Percentiles rank a stretch among this genome's conserved stretches.
Evolutionary conservation across 2,329 filamentous ascomycete genomes (phyloP).

Genomic region (Talaromyces islandicus): DNA sequence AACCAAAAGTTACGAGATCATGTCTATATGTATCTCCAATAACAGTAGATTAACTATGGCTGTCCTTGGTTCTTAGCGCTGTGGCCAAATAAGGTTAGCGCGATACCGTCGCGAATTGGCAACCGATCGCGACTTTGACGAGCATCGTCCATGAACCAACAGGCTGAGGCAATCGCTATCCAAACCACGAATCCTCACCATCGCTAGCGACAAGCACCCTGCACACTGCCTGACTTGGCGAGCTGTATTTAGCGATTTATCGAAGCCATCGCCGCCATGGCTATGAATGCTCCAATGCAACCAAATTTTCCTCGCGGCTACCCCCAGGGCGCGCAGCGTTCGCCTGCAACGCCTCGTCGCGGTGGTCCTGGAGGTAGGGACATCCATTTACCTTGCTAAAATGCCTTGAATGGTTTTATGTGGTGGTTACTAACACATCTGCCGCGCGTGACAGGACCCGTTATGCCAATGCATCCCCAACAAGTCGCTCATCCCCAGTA

Average conservation of each 20-base stretch:
- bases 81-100: conserved; percentile 8
- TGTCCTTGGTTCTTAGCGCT: not conserved
- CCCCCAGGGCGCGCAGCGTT: conserved; percentile 33
- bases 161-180: not conserved
- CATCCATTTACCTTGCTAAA: conserved; percentile 10
- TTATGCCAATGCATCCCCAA: conserved; percentile 30
- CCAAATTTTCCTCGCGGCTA: conserved; percentile 38
- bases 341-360: conserved; percentile 38
- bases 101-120: not conserved
- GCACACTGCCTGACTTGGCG: not conserved
- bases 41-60: not conserved
- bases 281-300: conserved; percentile 37
- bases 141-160: not conserved
- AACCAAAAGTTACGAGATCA: not conserved
- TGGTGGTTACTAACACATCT: conserved; percentile 8
- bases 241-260: not conserved
- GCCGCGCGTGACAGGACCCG: conserved; percentile 16
- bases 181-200: not conserved
- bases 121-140: conserved; percentile 8
- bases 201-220: not conserved
- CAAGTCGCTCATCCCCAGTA: conserved; percentile 34
- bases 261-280: conserved; percentile 5
- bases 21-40: not conserved
- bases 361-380: conserved; percentile 29
- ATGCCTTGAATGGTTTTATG: not conserved